Evolutionary conservation across 2,329 filamentous ascomycete species (phyloP).

Genomic region (Penicillium sp.): DNA sequence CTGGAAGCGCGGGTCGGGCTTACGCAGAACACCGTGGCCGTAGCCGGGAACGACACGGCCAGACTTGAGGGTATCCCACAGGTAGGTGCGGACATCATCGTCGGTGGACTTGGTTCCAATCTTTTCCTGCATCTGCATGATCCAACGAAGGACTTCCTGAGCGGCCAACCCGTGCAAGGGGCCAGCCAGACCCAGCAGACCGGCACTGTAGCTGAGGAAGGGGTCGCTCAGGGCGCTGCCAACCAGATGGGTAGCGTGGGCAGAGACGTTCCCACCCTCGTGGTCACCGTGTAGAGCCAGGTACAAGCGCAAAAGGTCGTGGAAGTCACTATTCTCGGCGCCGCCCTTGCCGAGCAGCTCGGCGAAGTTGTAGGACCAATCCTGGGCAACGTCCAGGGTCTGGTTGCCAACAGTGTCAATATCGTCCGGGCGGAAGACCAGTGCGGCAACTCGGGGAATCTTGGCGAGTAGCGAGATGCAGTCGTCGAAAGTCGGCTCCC

Average conservation of each 20-base stretch:
- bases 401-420: slow-evolving; percentile 68
- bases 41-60: slow-evolving; percentile 93
- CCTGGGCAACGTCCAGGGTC: slow-evolving; percentile 74
- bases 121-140: slow-evolving; percentile 86
- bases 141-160: slow-evolving; percentile 96
- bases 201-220: slow-evolving; percentile 93
- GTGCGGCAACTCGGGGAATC: slow-evolving; percentile 91
- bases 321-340: slow-evolving; percentile 67
- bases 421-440: slow-evolving; percentile 89
- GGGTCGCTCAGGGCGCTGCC: slow-evolving; percentile 91
- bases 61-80: slow-evolving; percentile 89
- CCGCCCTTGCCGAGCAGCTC: slow-evolving; percentile 90
- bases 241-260: slow-evolving; percentile 90
- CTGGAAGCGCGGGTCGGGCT: slow-evolving; percentile 94
- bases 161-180: slow-evolving; percentile 89
- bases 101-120: slow-evolving; percentile 76
- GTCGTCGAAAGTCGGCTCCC: slow-evolving; percentile 97
- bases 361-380: slow-evolving; percentile 99
- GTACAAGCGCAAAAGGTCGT: slow-evolving; percentile 89
- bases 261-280: slow-evolving; percentile 96
- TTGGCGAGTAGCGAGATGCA: slow-evolving; percentile 90
- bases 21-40: slow-evolving; percentile 91
- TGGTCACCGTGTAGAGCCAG: slow-evolving; percentile 96
- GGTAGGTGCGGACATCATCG: slow-evolving; percentile 77
- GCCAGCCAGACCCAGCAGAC: slow-evolving; percentile 91